Conservation (phyloP, 495 filamentous ascomycete genomes). For the Friedmanniomyces endolithicus region DNA sequence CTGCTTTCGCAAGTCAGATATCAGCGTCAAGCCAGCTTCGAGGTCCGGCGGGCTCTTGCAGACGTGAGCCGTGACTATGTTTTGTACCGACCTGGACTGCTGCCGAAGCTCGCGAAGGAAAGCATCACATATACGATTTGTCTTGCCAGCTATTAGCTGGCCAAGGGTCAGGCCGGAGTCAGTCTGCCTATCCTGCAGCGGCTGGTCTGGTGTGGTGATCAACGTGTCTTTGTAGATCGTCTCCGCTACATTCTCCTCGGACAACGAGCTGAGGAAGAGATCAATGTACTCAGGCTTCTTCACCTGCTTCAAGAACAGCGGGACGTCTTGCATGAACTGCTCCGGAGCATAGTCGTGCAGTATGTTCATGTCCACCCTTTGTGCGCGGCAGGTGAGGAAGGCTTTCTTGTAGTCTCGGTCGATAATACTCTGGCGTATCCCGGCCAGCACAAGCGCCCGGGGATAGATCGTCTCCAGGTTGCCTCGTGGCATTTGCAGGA, state of each 20-base stretch:
- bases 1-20: constrained; percentile 50
- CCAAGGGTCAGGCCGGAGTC: background rate
- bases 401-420: constrained; percentile 68
- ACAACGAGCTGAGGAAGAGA: constrained; percentile 55
- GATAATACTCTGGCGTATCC: constrained; percentile 68
- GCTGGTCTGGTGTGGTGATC: background rate
- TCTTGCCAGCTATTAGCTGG: constrained; percentile 36
- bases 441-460: constrained; percentile 78
- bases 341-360: constrained; percentile 81
- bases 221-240: constrained; percentile 87
- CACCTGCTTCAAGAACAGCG: constrained; percentile 73
- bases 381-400: constrained; percentile 75
- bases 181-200: background rate
- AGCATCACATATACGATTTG: constrained; percentile 81
- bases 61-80: constrained; percentile 85
- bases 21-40: constrained; percentile 67
- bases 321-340: constrained; percentile 66
- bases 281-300: constrained; percentile 78
- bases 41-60: constrained; percentile 87
- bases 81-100: constrained; percentile 63
- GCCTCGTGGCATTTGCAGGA: constrained; percentile 86
- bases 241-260: constrained; percentile 86
- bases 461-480: constrained; percentile 95
- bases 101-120: constrained; percentile 56
- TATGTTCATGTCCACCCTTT: constrained; percentile 96